Base-by-base conservation (phyloP, 306 rosid species). In the Vigna radiata region DNA sequence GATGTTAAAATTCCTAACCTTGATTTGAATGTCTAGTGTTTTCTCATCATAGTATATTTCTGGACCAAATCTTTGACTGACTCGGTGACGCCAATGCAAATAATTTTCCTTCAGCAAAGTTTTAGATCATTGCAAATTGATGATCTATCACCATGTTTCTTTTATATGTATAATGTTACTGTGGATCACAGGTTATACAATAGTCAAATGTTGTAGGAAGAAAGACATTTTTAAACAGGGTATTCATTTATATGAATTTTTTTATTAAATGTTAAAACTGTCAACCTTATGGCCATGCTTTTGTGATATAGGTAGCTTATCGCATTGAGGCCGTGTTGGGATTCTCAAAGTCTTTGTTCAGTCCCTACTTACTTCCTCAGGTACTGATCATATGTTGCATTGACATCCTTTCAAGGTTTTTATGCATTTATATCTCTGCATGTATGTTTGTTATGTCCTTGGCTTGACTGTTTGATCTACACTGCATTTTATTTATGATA, bases 291-390 rank as follows among this genome's bases (percentile, higher is more conserved):
- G 25, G 14, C 44, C 43, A 6, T 63, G 70, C 59, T 31, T 80
- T 27, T 77, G 49, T 16, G 37, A 65, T 85, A 75, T 86, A 92
- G 97, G 92, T 82, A 70, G 93, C 92, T 55, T 73, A 83, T 33
- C 90, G 92, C 23, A 78, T 85, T 58, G 96, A 90, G 79, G 94
- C 88, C 63, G 73, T 86, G 61, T 68, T 86, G 81, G 97, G 96
- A 82, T 86, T 85, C 53, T 86, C 91, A 44, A 85, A 85, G 72
- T 90, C 94, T 3, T 49, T 85, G 59, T 80, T 92, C 83, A 83
- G 87, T 82, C 96, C 97, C 75, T 83, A 69, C 77, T 78, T 90
- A 41, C 90, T 92, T 76, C 96, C 96, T 74, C 87, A 89, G 94
- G 96, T 92, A 83, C 77, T 37, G 14, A 36, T 7, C 43, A 39